phyloP scores from a whole-genome alignment of 805 yeast genomes.

The Lipomyces spencermartinsiae region DNA sequence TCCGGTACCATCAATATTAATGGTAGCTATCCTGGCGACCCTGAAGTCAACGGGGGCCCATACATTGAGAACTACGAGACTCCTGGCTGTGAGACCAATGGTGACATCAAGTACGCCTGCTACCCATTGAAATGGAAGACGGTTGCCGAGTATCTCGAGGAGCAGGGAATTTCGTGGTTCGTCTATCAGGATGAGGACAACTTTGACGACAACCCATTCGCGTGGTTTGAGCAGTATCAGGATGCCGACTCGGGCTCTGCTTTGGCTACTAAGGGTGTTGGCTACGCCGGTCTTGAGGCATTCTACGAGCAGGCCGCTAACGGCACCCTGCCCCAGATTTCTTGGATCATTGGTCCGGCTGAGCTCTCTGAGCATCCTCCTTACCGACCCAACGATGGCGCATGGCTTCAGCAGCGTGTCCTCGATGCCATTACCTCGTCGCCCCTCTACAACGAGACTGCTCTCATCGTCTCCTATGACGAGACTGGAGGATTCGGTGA shows the following conservation, averaged over 20 bases:
- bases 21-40: constrained; percentile 38
- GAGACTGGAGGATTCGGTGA: constrained; percentile 44
- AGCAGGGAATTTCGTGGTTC: constrained; percentile 37
- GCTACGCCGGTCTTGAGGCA: constrained; percentile 34
- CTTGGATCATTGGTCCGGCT: constrained; percentile 39
- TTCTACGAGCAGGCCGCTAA: constrained; percentile 38
- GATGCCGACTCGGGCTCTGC: constrained; percentile 20
- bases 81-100: constrained; percentile 20
- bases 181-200: constrained; percentile 39
- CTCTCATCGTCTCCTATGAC: constrained; percentile 39
- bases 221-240: constrained; percentile 36
- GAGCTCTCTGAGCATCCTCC: constrained; percentile 42
- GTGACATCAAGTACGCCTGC: constrained; percentile 33
- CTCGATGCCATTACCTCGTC: constrained; percentile 36
- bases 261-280: constrained; percentile 36
- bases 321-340: constrained; percentile 41
- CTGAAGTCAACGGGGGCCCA: constrained; percentile 37
- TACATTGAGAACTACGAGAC: constrained; percentile 38
- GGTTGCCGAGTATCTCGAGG: constrained; percentile 37
- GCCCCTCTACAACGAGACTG: constrained; percentile 39
- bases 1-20: constrained; percentile 40
- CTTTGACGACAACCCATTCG: constrained; percentile 39
- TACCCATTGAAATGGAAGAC: constrained; percentile 41
- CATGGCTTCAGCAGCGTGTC: constrained; percentile 38
- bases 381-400: constrained; percentile 39